Conservation (phyloP, 2,329 filamentous ascomycete genomes). For the Fusarium begoniae region DNA sequence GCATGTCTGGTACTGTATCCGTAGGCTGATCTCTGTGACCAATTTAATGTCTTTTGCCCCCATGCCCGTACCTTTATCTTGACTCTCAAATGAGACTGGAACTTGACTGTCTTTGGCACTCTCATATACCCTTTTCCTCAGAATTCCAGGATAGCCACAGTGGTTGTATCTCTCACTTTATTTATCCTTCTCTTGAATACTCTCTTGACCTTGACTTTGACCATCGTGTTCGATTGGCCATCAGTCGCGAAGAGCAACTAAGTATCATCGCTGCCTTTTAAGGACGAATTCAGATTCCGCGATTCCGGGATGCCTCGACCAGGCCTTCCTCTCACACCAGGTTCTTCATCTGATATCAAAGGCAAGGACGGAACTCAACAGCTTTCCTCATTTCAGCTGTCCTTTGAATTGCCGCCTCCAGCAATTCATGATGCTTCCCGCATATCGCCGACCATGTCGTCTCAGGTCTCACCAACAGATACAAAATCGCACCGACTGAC, state of each 20-base stretch:
- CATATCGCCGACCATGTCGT: constrained; percentile 51
- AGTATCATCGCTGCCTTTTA: background rate
- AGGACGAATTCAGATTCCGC: background rate
- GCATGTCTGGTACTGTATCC: background rate
- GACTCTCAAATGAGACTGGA: constrained; percentile 13
- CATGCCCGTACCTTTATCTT: constrained; percentile 10
- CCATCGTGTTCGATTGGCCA: background rate
- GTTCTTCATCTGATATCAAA: constrained; percentile 81
- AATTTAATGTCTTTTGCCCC: constrained; percentile 27
- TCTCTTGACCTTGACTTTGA: background rate
- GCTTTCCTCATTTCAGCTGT: constrained; percentile 69
- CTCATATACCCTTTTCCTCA: background rate
- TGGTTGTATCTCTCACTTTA: background rate
- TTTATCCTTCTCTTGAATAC: background rate
- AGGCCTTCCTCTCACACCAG: constrained; percentile 74
- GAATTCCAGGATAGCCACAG: background rate
- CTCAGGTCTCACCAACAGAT: constrained; percentile 41
- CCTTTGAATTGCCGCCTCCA: constrained; percentile 81
- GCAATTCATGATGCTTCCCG: constrained; percentile 66
- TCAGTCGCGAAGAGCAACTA: background rate
- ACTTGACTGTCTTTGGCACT: constrained; percentile 13
- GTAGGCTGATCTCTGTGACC: constrained; percentile 6
- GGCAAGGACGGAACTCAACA: constrained; percentile 73
- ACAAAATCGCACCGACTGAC: constrained; percentile 46
- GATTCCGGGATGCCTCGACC: constrained; percentile 46